These are phyloP conservation scores for Acrodontium crateriforme DNA, from an alignment of 2,329 filamentous ascomycete genomes.

Conservation along the genomic window DNA sequence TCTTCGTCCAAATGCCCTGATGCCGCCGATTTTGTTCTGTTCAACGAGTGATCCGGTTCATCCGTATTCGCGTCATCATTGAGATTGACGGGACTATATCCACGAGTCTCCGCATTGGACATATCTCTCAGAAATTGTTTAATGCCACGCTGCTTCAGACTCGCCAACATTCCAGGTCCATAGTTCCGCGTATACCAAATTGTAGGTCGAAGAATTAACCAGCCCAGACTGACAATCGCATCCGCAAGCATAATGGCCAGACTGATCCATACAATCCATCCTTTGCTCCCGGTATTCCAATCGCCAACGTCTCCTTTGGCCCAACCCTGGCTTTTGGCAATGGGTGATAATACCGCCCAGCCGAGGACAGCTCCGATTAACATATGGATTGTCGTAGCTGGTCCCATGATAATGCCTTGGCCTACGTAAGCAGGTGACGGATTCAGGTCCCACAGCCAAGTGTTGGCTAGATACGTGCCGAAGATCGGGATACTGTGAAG, in stretches of 20 bases:
- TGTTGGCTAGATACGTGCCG: slow-evolving; percentile 55
- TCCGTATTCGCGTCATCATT: slow-evolving; percentile 2
- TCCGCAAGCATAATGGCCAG: slow-evolving; percentile 95
- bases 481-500: slow-evolving; percentile 80
- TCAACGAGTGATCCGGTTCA: slow-evolving; percentile 2
- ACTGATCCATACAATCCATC: slow-evolving; percentile 97
- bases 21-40: slow-evolving; percentile 5
- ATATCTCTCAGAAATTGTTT: slow-evolving; percentile 21
- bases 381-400: slow-evolving; percentile 91
- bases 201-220: slow-evolving; percentile 55
- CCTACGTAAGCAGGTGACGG: slow-evolving; percentile 95
- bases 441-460: slow-evolving; percentile 93
- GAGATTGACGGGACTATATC: slow-evolving; percentile 26
- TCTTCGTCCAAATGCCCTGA: slow-evolving; percentile 15
- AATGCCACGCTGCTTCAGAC: slow-evolving; percentile 16
- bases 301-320: slow-evolving; percentile 74
- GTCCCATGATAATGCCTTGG: slow-evolving; percentile 97
- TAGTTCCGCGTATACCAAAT: slow-evolving; percentile 33
- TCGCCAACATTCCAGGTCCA: slow-evolving; percentile 19
- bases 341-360: slow-evolving; percentile 79
- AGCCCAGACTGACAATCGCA: slow-evolving; percentile 73
- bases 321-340: slow-evolving; percentile 79
- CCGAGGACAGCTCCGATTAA: slow-evolving; percentile 75
- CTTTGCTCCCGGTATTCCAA: slow-evolving; percentile 89
- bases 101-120: slow-evolving; percentile 20